Percentiles rank a stretch among this genome's conserved stretches.
phyloP scores from a whole-genome alignment of 148 eudicot species.

The Pharnaceum exiguum region DNA sequence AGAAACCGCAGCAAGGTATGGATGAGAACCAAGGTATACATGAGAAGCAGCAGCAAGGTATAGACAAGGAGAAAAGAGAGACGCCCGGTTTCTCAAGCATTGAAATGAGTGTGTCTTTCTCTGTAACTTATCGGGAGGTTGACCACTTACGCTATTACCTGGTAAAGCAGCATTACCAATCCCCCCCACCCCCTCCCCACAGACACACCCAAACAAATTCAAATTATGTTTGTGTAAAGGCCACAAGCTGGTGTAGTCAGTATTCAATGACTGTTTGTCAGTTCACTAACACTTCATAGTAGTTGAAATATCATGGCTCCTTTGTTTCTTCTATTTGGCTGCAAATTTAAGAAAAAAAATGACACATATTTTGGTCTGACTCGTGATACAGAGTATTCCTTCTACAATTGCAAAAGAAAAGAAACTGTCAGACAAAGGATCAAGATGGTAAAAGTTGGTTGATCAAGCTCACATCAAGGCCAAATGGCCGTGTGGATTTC shows the following conservation, averaged over 20 bases:
- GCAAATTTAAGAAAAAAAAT: neutral
- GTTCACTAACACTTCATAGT: too few relatives aligned
- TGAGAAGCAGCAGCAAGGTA: too few relatives aligned
- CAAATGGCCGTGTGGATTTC: constrained; percentile 22
- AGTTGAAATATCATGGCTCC: too few relatives aligned
- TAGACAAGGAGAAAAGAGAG: constrained; percentile 3
- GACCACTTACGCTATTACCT: constrained; percentile 16
- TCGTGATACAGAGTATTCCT: constrained; percentile 18
- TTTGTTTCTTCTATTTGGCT: too few relatives aligned
- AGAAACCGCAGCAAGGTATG: too few relatives aligned
- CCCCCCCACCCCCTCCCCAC: too few relatives aligned
- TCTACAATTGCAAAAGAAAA: neutral
- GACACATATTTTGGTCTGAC: neutral
- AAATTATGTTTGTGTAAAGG: too few relatives aligned
- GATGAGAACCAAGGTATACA: too few relatives aligned
- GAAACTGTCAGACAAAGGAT: constrained; percentile 9
- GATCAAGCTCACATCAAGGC: constrained; percentile 12
- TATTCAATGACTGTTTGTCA: too few relatives aligned
- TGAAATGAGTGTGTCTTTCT: constrained; percentile 15
- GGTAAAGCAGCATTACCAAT: constrained; percentile 17
- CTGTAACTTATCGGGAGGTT: constrained; percentile 13
- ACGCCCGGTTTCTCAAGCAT: neutral
- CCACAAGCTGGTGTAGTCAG: too few relatives aligned
- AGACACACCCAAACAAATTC: too few relatives aligned
- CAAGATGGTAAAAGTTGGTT: constrained; percentile 16